Percentiles rank a stretch among this genome's conserved stretches.
Evolutionary conservation across 2,329 filamentous ascomycete species (phyloP).

Genomic region (Malbranchea cinnamomea): DNA sequence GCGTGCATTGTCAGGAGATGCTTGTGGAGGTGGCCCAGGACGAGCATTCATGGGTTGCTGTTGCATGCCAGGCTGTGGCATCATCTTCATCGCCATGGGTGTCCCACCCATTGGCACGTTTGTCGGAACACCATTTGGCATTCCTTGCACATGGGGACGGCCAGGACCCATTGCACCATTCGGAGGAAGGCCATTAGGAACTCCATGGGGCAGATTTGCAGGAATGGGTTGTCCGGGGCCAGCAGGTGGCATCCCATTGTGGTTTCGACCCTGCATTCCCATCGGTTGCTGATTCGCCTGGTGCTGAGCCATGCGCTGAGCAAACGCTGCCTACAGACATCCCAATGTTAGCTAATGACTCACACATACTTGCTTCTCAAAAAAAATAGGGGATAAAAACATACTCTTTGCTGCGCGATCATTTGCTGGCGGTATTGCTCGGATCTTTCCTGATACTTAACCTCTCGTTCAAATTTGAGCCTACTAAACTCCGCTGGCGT

Average conservation of each 20-base stretch:
- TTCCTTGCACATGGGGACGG: conserved; percentile 28
- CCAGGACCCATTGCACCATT: conserved; percentile 19
- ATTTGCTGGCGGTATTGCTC: conserved; percentile 50
- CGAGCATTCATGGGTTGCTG: conserved; percentile 28
- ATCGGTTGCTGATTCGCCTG: conserved; percentile 4
- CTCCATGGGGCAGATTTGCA: conserved; percentile 4
- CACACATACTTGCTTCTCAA: conserved; percentile 1
- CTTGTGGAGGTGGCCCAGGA: conserved; percentile 37
- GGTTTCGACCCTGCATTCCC: too few species aligned
- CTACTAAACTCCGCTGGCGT: conserved; percentile 86
- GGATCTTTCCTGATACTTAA: conserved; percentile 44
- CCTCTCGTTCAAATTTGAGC: conserved; percentile 74
- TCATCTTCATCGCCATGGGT: conserved; percentile 44
- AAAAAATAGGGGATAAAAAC: conserved; percentile 6
- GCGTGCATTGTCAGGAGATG: conserved; percentile 34
- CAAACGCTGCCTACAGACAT: conserved; percentile 23
- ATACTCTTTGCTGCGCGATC: conserved; percentile 38
- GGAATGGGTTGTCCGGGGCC: conserved; percentile 3
- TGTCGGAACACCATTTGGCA: conserved; percentile 28
- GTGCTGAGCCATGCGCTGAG: conserved; percentile 28
- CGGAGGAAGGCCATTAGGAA: conserved; percentile 13
- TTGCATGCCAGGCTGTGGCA: conserved; percentile 44
- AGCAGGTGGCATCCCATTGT: conserved; percentile 24
- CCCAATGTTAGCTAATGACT: conserved; percentile 8
- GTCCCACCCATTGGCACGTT: conserved; percentile 37